A percentile compares a stretch with the other conserved stretches of the same genome.
These are phyloP conservation scores for Chlorencoelia australis DNA, from an alignment of 2,329 filamentous ascomycete genomes.

Conservation along the genomic window DNA sequence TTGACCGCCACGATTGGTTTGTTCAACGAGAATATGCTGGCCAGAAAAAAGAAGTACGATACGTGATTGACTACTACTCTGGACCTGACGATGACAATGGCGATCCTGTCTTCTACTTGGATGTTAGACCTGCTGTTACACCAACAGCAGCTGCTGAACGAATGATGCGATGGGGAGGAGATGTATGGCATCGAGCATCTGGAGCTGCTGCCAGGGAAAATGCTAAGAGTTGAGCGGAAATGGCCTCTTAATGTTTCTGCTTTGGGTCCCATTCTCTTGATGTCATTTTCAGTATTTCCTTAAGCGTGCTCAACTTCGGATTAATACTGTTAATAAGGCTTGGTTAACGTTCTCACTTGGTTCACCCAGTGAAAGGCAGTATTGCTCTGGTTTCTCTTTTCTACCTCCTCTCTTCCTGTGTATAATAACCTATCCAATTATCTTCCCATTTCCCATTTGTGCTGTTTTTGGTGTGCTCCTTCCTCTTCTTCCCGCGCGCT, in stretches of 20 bases:
- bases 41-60: constrained; percentile 67
- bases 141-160: constrained; percentile 74
- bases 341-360: too few species aligned
- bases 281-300: not conserved
- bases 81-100: constrained; percentile 64
- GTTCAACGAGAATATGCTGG: constrained; percentile 65
- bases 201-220: constrained; percentile 23
- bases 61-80: constrained; percentile 95
- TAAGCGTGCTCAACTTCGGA: too few species aligned
- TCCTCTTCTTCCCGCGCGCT: too few species aligned
- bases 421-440: too few species aligned
- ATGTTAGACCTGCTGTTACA: constrained; percentile 82
- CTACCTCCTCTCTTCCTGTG: constrained; percentile 11
- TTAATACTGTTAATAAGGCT: too few species aligned
- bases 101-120: constrained; percentile 90
- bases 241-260: too few species aligned
- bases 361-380: too few species aligned
- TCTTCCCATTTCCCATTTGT: too few species aligned
- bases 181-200: constrained; percentile 65
- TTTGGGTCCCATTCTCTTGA: constrained; percentile 5
- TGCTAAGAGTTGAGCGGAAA: constrained; percentile 7
- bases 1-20: constrained; percentile 97
- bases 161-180: constrained; percentile 78
- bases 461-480: too few species aligned
- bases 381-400: too few species aligned